Evolutionary conservation across 148 eudicot species (phyloP).

Genomic region (Pharnaceum exiguum): DNA sequence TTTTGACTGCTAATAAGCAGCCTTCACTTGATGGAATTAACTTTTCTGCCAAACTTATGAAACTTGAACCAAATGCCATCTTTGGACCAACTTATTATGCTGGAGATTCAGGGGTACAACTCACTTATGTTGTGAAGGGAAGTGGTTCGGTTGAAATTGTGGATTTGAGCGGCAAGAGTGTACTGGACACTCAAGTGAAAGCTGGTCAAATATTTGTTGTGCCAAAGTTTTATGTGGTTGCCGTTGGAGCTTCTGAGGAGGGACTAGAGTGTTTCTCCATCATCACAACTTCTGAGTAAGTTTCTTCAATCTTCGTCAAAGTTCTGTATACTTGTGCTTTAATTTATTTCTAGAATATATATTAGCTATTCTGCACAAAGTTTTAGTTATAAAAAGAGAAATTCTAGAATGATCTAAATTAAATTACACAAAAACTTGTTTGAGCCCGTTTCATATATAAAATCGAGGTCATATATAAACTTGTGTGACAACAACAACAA

Average conservation of each 20-base stretch:
- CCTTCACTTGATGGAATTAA: conserved; percentile 15
- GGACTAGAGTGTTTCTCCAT: conserved; percentile 40
- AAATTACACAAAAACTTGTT: too few relatives aligned
- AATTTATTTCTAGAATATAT: background rate
- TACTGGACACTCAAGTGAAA: conserved; percentile 21
- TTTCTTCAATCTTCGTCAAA: background rate
- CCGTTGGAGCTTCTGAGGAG: conserved; percentile 20
- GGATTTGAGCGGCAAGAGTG: conserved; percentile 22
- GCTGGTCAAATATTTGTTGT: conserved; percentile 36
- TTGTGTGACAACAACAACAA: too few relatives aligned
- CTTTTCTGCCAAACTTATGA: conserved; percentile 18
- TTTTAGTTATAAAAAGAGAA: too few relatives aligned
- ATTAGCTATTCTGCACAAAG: background rate
- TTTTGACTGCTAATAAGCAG: conserved; percentile 2
- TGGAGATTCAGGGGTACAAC: conserved; percentile 23
- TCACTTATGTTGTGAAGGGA: conserved; percentile 34
- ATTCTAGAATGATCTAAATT: too few relatives aligned
- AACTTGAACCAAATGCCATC: conserved; percentile 23
- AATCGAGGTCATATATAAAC: too few relatives aligned
- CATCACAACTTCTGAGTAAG: conserved; percentile 39
- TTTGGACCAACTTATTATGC: conserved; percentile 27
- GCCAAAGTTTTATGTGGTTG: conserved; percentile 27
- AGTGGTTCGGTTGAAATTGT: conserved; percentile 37
- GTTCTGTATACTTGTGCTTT: background rate
- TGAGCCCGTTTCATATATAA: too few relatives aligned